Percentiles rank a stretch among this genome's conserved stretches.
These are phyloP conservation scores for Xylariaceae sp. DNA, from an alignment of 2,329 filamentous ascomycete genomes.

Conservation along the genomic window DNA sequence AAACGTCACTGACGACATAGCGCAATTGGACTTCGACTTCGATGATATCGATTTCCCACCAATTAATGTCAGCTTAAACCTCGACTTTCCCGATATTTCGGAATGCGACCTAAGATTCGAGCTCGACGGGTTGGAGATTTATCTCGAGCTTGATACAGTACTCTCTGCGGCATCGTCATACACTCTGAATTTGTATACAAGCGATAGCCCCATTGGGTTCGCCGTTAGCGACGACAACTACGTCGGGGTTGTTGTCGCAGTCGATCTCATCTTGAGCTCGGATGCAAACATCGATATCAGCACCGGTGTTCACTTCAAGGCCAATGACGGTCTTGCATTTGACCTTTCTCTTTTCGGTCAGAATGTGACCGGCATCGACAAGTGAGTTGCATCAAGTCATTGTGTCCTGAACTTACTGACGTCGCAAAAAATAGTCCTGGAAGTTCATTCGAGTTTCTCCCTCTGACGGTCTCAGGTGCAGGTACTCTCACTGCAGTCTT, in stretches of 20 bases:
- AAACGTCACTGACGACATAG: constrained; percentile 23
- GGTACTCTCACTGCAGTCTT: constrained; percentile 44
- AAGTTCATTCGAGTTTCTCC: constrained; percentile 53
- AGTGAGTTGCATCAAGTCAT: constrained; percentile 39
- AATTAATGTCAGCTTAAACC: constrained; percentile 39
- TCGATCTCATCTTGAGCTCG: constrained; percentile 50
- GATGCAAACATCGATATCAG: constrained; percentile 46
- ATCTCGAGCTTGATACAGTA: constrained; percentile 42
- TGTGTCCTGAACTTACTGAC: not conserved
- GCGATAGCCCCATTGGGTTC: constrained; percentile 41
- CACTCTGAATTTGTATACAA: constrained; percentile 45
- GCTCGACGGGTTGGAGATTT: constrained; percentile 51
- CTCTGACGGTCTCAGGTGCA: constrained; percentile 45
- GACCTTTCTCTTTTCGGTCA: constrained; percentile 48
- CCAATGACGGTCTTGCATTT: constrained; percentile 47
- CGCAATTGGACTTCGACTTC: constrained; percentile 25
- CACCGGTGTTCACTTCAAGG: constrained; percentile 51
- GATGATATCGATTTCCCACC: constrained; percentile 34
- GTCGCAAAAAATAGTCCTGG: constrained; percentile 38
- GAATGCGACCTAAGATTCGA: constrained; percentile 40
- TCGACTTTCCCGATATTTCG: constrained; percentile 41
- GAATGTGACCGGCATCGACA: constrained; percentile 43
- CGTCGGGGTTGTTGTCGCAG: constrained; percentile 44
- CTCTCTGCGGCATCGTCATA: constrained; percentile 42
- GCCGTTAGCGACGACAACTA: constrained; percentile 35